Percentiles rank a stretch among this genome's conserved stretches.
phyloP scores from a whole-genome alignment of 1,139 yeast genomes.

The Lodderomyces margitis region DNA sequence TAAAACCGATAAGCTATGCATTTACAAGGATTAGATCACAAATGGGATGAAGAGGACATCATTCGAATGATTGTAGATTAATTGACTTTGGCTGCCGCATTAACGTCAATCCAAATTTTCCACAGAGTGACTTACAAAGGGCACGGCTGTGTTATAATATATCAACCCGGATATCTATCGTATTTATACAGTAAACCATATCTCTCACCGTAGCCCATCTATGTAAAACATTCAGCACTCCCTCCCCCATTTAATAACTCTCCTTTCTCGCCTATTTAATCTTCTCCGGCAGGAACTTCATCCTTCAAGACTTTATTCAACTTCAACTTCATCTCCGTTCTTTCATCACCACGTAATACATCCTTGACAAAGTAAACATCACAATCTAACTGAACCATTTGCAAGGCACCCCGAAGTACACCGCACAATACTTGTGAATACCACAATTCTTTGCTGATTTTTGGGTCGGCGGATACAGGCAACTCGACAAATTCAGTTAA shows the following conservation, averaged over 20 bases:
- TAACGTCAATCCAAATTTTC: constrained; percentile 54
- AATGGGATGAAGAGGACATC: no score
- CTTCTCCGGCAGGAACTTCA: constrained; percentile 97
- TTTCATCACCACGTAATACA: constrained; percentile 75
- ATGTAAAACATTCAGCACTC: no score
- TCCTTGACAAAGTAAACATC: constrained; percentile 82
- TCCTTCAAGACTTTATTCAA: constrained; percentile 76
- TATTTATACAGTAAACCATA: no score
- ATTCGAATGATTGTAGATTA: constrained; percentile 37
- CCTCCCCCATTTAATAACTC: no score
- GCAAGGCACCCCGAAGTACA: constrained; percentile 84
- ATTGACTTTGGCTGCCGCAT: constrained; percentile 47
- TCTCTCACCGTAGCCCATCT: no score
- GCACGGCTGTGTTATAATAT: no score
- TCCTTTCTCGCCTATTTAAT: no score
- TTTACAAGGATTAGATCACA: no score
- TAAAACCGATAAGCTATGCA: no score
- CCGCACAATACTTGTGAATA: constrained; percentile 90
- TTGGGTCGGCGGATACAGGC: constrained; percentile 61
- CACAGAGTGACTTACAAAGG: no score
- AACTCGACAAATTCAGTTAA: constrained; percentile 93
- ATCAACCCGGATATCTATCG: no score
- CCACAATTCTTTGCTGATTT: constrained; percentile 78
- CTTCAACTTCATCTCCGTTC: constrained; percentile 75
- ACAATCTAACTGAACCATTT: constrained; percentile 93